These are phyloP conservation scores for Vinca minor DNA, from an alignment of 257 asterid genomes.

Conservation along the genomic window DNA sequence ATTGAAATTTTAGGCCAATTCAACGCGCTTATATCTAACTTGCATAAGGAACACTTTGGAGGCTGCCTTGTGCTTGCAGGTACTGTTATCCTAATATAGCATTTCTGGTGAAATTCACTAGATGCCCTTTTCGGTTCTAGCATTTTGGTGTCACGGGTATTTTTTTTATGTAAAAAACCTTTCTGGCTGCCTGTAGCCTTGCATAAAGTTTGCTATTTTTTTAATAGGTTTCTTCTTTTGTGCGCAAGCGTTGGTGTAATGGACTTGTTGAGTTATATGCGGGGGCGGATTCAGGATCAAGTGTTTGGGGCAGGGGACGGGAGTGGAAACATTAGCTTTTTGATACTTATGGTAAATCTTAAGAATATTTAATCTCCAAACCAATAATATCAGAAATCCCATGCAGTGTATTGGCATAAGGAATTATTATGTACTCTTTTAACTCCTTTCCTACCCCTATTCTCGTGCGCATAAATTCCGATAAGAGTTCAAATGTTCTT, in stretches of 20 bases:
- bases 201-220: background rate
- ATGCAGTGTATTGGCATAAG: background rate
- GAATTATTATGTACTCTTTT: background rate
- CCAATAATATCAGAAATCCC: background rate
- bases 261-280: background rate
- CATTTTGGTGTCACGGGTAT: background rate
- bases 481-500: background rate
- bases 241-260: background rate
- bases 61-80: conserved; percentile 96
- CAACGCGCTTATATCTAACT: conserved; percentile 55
- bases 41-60: conserved; percentile 84
- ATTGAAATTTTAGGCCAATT: conserved; percentile 23
- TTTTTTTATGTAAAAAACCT: background rate
- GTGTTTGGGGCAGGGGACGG: too few species aligned
- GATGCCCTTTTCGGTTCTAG: background rate
- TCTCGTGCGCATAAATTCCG: background rate
- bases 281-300: too few species aligned
- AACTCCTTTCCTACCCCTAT: background rate
- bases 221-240: background rate
- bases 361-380: background rate
- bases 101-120: conserved; percentile 6
- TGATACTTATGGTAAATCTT: too few species aligned
- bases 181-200: background rate
- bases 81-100: conserved; percentile 20
- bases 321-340: too few species aligned